phyloP scores from a whole-genome alignment of 2,329 filamentous ascomycete species.

The Xylariaceae sp. region DNA sequence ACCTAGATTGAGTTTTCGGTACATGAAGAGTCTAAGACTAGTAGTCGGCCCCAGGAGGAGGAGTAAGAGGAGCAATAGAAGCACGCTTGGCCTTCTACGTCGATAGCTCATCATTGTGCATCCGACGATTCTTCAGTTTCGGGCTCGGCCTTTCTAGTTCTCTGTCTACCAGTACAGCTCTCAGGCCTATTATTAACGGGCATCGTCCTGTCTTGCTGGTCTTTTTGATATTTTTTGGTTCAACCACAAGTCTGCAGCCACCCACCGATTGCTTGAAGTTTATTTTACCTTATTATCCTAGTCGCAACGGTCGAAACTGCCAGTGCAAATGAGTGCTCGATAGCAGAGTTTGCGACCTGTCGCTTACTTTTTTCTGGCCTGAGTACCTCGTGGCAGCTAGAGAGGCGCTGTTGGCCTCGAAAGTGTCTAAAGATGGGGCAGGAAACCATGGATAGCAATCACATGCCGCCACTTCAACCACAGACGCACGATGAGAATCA shows the following conservation, averaged over 20 bases:
- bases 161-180: no score
- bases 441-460: conserved; percentile 44
- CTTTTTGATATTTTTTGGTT: not conserved
- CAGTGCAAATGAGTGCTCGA: conserved; percentile 23
- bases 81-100: conserved; percentile 13
- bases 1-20: no score
- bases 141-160: not conserved
- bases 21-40: not conserved
- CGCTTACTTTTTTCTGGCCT: conserved; percentile 21
- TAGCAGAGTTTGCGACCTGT: conserved; percentile 16
- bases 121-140: conserved; percentile 4
- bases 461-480: conserved; percentile 53
- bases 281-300: no score
- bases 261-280: no score
- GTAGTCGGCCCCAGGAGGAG: conserved; percentile 14
- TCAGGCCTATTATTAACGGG: no score
- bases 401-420: conserved; percentile 26
- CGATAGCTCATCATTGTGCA: conserved; percentile 26
- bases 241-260: not conserved
- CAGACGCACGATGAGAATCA: conserved; percentile 39
- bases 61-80: conserved; percentile 15
- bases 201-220: no score
- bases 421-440: conserved; percentile 46
- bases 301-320: not conserved
- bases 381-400: conserved; percentile 20